Evolutionary conservation across 164 flowering plant genomes (phyloP), one percentile per base, ranked within the genome.

Genomic region (Umbellularia californica): DNA sequence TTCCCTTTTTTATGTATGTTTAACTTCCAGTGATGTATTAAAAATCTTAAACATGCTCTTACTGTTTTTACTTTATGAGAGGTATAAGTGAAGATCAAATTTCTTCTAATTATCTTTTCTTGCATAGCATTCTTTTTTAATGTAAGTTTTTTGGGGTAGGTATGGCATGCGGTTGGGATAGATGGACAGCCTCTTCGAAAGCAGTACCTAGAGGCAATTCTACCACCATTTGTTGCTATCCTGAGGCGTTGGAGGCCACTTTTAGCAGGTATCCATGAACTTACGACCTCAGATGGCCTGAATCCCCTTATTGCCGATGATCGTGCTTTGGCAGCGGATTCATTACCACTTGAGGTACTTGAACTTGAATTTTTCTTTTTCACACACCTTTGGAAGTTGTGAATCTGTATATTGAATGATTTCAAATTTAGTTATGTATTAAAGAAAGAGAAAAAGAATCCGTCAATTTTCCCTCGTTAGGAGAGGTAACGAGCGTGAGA

Each of bases 201-300:
- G 63, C 93, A 89, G 82, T 96, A 94, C 77, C 83, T 96, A 74
- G 99, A 94, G 83, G 88, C 91, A 58, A 89, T 96, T 80, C 65
- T 94, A 73, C 99, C 99, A 35, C 97, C 99, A 58, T 96, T 89
- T 92, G 94, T 96, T 77, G 97, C 97, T n/a, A 83, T 91, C 68
- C 83, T 96, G 78, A 85, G 98, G 80, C 90, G 97, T 77, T 96
- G 99, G 99, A 85, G 99, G 25, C 99, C 99, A 72, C 91, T 91
- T 80, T 83, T 96, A 81, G 97, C 97, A 64, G 97, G 97, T 76
- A 89, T 94, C 77, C 93, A 91, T 82, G 98, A 96, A 78, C 93
- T 96, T 80, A 90, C 97, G 30, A 89, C 95, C 62, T 82, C 93
- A 60, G 98, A 92, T 83, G 97, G 95, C 81, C 77, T 87, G 69